A percentile compares a stretch with the other conserved stretches of the same genome.
phyloP scores from a whole-genome alignment of 1,284 basidiomycete genomes.

The Pseudozyma pruni region DNA sequence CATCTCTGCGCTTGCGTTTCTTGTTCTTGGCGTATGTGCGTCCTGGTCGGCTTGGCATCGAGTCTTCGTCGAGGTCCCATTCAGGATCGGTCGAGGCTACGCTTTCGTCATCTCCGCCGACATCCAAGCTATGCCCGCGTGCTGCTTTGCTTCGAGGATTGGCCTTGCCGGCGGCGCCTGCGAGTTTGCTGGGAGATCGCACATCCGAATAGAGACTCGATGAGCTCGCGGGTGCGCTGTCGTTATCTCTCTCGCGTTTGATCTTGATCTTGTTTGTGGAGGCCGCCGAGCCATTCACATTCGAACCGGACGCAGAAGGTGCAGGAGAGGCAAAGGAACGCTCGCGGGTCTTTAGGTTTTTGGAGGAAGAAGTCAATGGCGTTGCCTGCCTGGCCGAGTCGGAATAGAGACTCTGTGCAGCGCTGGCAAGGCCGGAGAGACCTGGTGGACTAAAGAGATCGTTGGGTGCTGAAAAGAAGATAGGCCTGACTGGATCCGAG shows the following conservation, averaged over 20 bases:
- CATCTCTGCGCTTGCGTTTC: slow-evolving; percentile 46
- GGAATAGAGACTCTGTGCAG: slow-evolving; percentile 31
- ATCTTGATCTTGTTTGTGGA: slow-evolving; percentile 42
- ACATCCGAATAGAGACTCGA: slow-evolving; percentile 31
- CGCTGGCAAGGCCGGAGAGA: slow-evolving; percentile 24
- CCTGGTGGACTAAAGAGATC: slow-evolving; percentile 45
- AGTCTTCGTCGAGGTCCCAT: slow-evolving; percentile 57
- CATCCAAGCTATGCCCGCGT: slow-evolving; percentile 24
- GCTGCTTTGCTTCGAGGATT: slow-evolving; percentile 36
- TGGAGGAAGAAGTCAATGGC: slow-evolving; percentile 13
- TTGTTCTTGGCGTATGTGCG: slow-evolving; percentile 51
- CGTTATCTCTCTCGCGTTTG: slow-evolving; percentile 46
- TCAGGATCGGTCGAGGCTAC: slow-evolving; percentile 48
- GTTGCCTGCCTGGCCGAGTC: slow-evolving; percentile 25
- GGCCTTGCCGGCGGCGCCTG: slow-evolving; percentile 20
- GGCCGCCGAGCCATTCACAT: slow-evolving; percentile 21
- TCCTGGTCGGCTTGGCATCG: slow-evolving; percentile 51
- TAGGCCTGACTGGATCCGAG: slow-evolving; percentile 25
- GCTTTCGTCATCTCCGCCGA: slow-evolving; percentile 46
- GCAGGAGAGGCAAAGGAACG: slow-evolving; percentile 40
- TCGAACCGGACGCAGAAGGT: slow-evolving; percentile 15
- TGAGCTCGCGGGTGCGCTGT: slow-evolving; percentile 27
- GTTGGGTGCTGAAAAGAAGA: slow-evolving; percentile 40
- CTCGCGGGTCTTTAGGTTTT: slow-evolving; percentile 33
- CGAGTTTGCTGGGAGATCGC: slow-evolving; percentile 21